phyloP scores from a whole-genome alignment of 192 early-diverging fungal genomes.

The Coemansia sp. region DNA sequence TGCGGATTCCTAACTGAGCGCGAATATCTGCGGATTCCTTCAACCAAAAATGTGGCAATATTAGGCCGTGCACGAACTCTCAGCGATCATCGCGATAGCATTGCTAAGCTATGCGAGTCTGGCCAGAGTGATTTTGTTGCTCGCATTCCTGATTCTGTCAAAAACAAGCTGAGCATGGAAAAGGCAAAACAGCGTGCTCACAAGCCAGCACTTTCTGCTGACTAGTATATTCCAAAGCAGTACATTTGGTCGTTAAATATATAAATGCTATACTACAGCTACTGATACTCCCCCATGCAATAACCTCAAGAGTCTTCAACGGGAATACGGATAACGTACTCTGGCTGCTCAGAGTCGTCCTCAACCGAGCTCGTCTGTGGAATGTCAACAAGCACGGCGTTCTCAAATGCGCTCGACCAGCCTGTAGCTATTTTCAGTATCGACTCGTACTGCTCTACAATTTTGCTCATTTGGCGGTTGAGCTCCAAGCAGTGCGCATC shows the following conservation, averaged over 20 bases:
- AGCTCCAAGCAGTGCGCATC: slow-evolving; percentile 51
- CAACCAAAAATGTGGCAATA: slow-evolving; percentile 75
- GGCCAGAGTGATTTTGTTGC: slow-evolving; percentile 27
- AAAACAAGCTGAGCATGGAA: slow-evolving; percentile 30
- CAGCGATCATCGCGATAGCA: neutral
- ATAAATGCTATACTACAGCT: slow-evolving; percentile 1
- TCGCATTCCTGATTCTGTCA: slow-evolving; percentile 41
- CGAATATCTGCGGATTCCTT: slow-evolving; percentile 73
- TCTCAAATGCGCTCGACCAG: slow-evolving; percentile 52
- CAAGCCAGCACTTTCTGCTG: neutral
- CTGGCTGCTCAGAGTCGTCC: slow-evolving; percentile 46
- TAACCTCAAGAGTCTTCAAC: slow-evolving; percentile 15
- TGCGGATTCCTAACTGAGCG: slow-evolving; percentile 62
- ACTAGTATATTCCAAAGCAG: neutral
- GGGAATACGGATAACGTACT: slow-evolving; percentile 49
- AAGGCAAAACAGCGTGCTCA: slow-evolving; percentile 25
- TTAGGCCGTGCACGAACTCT: slow-evolving; percentile 54
- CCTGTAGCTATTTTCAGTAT: slow-evolving; percentile 39
- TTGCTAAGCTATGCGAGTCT: slow-evolving; percentile 4
- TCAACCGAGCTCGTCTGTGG: slow-evolving; percentile 31
- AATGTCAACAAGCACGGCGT: slow-evolving; percentile 44
- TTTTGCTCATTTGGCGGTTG: slow-evolving; percentile 50
- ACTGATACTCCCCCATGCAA: neutral
- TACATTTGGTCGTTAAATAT: neutral
- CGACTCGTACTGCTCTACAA: slow-evolving; percentile 44